Percentiles rank a stretch among this genome's conserved stretches.
Conservation (phyloP, 2,329 filamentous ascomycete species). For the Pseudophaeomoniella oleicola region DNA sequence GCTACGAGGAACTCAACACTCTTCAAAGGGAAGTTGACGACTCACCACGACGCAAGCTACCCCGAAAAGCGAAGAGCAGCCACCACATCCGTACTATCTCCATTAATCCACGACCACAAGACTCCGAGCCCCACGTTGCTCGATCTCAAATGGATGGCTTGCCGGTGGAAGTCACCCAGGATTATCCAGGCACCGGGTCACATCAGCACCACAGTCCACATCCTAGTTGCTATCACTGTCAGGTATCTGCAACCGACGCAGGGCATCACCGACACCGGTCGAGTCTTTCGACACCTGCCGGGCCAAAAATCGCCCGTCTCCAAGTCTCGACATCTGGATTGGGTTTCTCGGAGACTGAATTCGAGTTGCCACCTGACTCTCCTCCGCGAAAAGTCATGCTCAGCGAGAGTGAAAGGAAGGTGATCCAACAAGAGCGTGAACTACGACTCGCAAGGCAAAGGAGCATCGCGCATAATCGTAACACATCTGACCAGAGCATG, state of each 20-base stretch:
- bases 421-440: constrained; percentile 12
- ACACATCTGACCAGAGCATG: background rate
- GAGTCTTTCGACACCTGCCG: constrained; percentile 1
- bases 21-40: background rate
- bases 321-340: constrained; percentile 13
- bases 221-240: constrained; percentile 11
- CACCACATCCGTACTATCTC: background rate
- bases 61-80: background rate
- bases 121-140: no score
- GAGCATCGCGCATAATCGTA: constrained; percentile 1
- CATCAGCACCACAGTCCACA: constrained; percentile 8
- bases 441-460: constrained; percentile 7
- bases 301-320: constrained; percentile 11
- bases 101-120: background rate
- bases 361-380: constrained; percentile 11
- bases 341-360: constrained; percentile 13
- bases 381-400: constrained; percentile 13
- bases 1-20: constrained; percentile 1
- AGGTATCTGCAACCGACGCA: constrained; percentile 3
- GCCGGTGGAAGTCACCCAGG: background rate
- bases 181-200: background rate
- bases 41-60: background rate
- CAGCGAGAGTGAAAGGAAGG: constrained; percentile 12
- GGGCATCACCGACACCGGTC: constrained; percentile 1
- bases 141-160: background rate